Evolutionary conservation across 148 eudicot species (phyloP).

Genomic region (Suaeda aralocaspica): DNA sequence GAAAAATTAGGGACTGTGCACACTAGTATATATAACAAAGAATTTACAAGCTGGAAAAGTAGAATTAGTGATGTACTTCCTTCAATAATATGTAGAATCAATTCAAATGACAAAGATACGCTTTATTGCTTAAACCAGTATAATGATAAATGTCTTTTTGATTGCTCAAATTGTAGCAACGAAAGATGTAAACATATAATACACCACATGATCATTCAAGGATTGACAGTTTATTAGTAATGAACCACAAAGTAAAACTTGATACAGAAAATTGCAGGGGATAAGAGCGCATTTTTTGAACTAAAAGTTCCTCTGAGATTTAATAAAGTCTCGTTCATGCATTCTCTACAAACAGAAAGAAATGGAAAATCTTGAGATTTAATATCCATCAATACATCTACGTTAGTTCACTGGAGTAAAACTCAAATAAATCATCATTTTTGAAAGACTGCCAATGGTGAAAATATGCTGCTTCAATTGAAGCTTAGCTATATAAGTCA

Average conservation of each 20-base stretch:
- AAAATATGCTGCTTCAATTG: too few relatives aligned
- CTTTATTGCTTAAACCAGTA: neutral
- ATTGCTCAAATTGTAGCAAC: neutral
- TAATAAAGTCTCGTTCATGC: neutral
- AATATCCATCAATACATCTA: neutral
- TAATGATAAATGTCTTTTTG: neutral
- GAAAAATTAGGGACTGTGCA: conserved; percentile 21
- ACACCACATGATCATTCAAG: too few relatives aligned
- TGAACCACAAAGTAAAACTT: too few relatives aligned
- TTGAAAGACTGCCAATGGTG: too few relatives aligned
- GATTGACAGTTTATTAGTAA: neutral
- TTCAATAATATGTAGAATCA: neutral
- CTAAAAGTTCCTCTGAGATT: neutral
- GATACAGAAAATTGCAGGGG: neutral
- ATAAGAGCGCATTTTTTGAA: neutral
- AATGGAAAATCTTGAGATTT: neutral
- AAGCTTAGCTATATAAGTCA: neutral
- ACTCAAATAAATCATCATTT: neutral
- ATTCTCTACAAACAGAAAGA: neutral
- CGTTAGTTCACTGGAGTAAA: neutral
- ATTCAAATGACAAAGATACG: conserved; percentile 1
- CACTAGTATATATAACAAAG: neutral
- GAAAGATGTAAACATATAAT: neutral
- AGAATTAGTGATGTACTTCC: neutral
- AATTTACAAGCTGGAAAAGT: neutral